Evolutionary conservation across 441 rosid species (phyloP).

Genomic region (Dalechampia spathulata): DNA sequence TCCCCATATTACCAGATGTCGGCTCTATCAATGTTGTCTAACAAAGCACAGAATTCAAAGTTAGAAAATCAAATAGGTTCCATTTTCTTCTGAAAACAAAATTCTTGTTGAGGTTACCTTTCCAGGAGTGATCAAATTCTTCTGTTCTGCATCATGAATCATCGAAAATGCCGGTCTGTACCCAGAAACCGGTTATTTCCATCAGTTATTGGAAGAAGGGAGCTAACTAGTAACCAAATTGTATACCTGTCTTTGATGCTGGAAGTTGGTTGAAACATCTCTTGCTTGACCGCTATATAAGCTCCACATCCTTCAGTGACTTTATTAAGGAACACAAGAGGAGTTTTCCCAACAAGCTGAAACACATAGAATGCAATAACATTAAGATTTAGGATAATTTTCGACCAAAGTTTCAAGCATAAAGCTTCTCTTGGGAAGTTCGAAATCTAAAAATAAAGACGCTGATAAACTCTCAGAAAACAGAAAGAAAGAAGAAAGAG

Average conservation of each 20-base stretch:
- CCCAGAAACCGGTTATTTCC: not conserved
- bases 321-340: conserved; percentile 70
- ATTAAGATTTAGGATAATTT: not conserved
- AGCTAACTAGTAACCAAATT: not conserved
- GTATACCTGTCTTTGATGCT: conserved; percentile 83
- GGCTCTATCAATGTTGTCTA: conserved; percentile 90
- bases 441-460: too few species aligned
- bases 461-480: too few species aligned
- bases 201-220: not conserved
- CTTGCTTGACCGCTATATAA: conserved; percentile 76
- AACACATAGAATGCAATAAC: not conserved
- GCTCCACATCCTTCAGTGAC: conserved; percentile 92
- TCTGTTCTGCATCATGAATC: conserved; percentile 75
- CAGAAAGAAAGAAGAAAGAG: too few species aligned
- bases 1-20: conserved; percentile 93
- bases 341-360: conserved; percentile 82
- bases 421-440: too few species aligned
- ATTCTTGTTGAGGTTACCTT: conserved; percentile 36
- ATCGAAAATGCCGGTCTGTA: conserved; percentile 77
- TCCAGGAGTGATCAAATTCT: conserved; percentile 56
- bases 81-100: not conserved
- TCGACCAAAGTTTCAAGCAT: too few species aligned
- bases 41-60: not conserved
- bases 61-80: not conserved
- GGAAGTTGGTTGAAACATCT: conserved; percentile 84